Conservation (phyloP, 495 filamentous ascomycete genomes). For the Penicillium desertorum region DNA sequence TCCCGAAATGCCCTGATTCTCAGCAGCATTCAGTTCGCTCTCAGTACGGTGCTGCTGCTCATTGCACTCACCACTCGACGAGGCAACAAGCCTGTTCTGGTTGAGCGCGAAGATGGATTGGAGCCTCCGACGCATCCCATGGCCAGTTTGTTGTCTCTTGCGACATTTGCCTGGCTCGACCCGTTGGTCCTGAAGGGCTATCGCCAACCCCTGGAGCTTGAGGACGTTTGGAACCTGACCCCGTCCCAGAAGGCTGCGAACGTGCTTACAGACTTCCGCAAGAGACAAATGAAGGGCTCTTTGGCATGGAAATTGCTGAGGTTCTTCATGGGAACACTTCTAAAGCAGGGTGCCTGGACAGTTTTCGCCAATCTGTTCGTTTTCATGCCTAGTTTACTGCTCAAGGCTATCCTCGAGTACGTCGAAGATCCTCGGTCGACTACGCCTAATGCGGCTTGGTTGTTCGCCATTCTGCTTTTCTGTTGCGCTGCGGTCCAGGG, state of each 20-base stretch:
- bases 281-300: slow-evolving; percentile 77
- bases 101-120: slow-evolving; percentile 83
- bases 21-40: slow-evolving; percentile 65
- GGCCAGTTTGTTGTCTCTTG: slow-evolving; percentile 83
- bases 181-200: slow-evolving; percentile 88
- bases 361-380: slow-evolving; percentile 74
- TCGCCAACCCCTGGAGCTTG: slow-evolving; percentile 74
- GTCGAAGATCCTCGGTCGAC: slow-evolving; percentile 78
- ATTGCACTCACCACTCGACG: slow-evolving; percentile 80
- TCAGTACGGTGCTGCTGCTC: slow-evolving; percentile 69
- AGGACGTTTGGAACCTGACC: slow-evolving; percentile 88
- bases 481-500: slow-evolving; percentile 75
- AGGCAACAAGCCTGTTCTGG: slow-evolving; percentile 83
- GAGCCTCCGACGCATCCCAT: slow-evolving; percentile 81
- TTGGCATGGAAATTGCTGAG: slow-evolving; percentile 78
- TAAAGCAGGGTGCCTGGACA: slow-evolving; percentile 80
- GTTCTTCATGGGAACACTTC: slow-evolving; percentile 75
- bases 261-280: slow-evolving; percentile 78
- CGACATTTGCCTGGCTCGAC: slow-evolving; percentile 90
- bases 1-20: slow-evolving; percentile 56
- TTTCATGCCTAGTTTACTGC: slow-evolving; percentile 86
- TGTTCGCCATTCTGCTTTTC: slow-evolving; percentile 89
- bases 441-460: slow-evolving; percentile 89
- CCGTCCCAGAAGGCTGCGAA: slow-evolving; percentile 82
- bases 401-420: slow-evolving; percentile 89